A percentile compares a stretch with the other conserved stretches of the same genome.
phyloP scores from a whole-genome alignment of 1,284 basidiomycete genomes.

The Irpex lacteus region DNA sequence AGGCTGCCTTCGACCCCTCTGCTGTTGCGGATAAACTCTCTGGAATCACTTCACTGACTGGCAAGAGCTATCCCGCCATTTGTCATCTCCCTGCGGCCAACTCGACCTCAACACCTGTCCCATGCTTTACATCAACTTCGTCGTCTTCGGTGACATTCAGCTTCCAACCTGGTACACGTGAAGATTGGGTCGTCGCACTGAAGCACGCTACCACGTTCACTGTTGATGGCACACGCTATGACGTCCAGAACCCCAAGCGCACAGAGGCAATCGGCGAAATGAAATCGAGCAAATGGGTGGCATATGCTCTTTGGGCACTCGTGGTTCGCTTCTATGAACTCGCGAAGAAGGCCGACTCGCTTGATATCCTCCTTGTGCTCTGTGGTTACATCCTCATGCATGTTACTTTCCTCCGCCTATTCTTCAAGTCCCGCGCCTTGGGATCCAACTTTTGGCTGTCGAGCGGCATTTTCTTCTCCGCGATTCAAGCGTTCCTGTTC shows the following conservation, averaged over 20 bases:
- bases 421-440: slow-evolving; percentile 82
- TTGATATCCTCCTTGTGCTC: slow-evolving; percentile 96
- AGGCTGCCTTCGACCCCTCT: slow-evolving; percentile 19
- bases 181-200: slow-evolving; percentile 50
- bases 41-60: slow-evolving; percentile 39
- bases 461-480: slow-evolving; percentile 80
- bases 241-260: slow-evolving; percentile 35
- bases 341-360: slow-evolving; percentile 90
- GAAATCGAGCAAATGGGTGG: slow-evolving; percentile 81
- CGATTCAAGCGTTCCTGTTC: slow-evolving; percentile 86
- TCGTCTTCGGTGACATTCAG: slow-evolving; percentile 57
- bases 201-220: slow-evolving; percentile 31
- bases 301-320: slow-evolving; percentile 80
- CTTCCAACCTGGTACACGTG: slow-evolving; percentile 48
- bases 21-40: slow-evolving; percentile 50
- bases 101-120: slow-evolving; percentile 16
- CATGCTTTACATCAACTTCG: slow-evolving; percentile 43
- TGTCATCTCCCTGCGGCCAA: slow-evolving; percentile 27
- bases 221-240: slow-evolving; percentile 42
- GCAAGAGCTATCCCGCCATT: slow-evolving; percentile 28
- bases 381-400: slow-evolving; percentile 97
- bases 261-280: slow-evolving; percentile 58
- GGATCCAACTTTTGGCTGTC: slow-evolving; percentile 91
- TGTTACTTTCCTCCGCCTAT: slow-evolving; percentile 87
- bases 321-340: slow-evolving; percentile 85